phyloP scores from a whole-genome alignment of 2,329 filamentous ascomycete genomes.

The Trichoderma sp. region DNA sequence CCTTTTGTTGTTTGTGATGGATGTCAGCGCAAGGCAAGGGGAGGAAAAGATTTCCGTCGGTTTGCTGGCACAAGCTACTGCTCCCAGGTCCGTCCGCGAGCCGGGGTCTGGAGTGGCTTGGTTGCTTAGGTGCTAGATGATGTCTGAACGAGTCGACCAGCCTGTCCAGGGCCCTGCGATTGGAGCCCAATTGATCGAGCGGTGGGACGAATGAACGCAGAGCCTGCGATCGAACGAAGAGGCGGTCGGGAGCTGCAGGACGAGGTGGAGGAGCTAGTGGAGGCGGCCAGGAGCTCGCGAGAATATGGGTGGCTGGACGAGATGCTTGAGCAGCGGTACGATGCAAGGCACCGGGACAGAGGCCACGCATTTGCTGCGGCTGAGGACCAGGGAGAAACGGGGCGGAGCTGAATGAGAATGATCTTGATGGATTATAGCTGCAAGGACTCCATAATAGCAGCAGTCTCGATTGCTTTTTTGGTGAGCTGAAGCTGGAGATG shows the following conservation, averaged over 20 bases:
- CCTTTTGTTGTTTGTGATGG: neutral
- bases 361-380: slow-evolving; percentile 18
- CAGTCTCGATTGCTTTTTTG: neutral
- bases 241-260: slow-evolving; percentile 21
- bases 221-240: slow-evolving; percentile 15
- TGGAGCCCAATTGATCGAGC: slow-evolving; percentile 9
- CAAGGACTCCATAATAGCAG: neutral
- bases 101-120: slow-evolving; percentile 13
- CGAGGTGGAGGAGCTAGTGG: slow-evolving; percentile 20
- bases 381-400: slow-evolving; percentile 10
- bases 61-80: slow-evolving; percentile 16
- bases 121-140: slow-evolving; percentile 2
- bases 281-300: slow-evolving; percentile 13
- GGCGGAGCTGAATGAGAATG: neutral
- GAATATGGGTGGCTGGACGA: slow-evolving; percentile 20
- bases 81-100: slow-evolving; percentile 4
- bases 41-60: slow-evolving; percentile 11
- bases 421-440: neutral
- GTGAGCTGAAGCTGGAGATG: neutral
- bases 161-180: slow-evolving; percentile 5
- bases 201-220: slow-evolving; percentile 5
- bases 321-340: slow-evolving; percentile 18
- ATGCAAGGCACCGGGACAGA: slow-evolving; percentile 20
- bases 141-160: neutral
- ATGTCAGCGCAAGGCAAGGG: neutral